These are phyloP conservation scores for Cryptosporidium sp. DNA, from an alignment of 169 alveolate genomes.

Conservation along the genomic window DNA sequence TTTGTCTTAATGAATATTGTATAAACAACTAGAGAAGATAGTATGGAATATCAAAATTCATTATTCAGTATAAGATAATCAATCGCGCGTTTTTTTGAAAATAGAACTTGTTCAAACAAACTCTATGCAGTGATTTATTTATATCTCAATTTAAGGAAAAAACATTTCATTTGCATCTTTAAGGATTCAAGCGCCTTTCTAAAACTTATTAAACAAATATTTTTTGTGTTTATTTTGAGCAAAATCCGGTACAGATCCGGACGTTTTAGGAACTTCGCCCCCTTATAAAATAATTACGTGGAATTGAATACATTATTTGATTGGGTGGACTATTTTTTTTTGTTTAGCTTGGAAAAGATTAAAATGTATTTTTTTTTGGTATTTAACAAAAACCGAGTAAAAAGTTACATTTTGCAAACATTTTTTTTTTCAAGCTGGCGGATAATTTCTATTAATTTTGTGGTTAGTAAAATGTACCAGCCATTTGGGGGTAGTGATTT, in stretches of 20 bases:
- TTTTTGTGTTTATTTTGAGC: no score
- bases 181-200: neutral
- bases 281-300: neutral
- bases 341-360: neutral
- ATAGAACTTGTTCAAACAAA: no score
- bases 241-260: neutral
- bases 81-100: no score
- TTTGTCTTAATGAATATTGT: no score
- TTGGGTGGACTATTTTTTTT: neutral
- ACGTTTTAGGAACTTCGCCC: neutral
- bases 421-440: constrained; percentile 7
- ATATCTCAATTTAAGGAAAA: no score
- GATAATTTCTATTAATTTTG: constrained; percentile 10
- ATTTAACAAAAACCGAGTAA: neutral
- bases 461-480: constrained; percentile 18
- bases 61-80: neutral
- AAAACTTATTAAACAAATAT: neutral
- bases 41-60: no score
- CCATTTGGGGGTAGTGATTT: constrained; percentile 9
- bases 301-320: neutral
- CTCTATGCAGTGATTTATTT: no score
- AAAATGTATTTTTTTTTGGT: neutral
- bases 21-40: neutral
- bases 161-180: no score
- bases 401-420: neutral